These are phyloP conservation scores for Yamadazyma blattariae DNA, from an alignment of 1,139 yeast genomes.

Conservation along the genomic window DNA sequence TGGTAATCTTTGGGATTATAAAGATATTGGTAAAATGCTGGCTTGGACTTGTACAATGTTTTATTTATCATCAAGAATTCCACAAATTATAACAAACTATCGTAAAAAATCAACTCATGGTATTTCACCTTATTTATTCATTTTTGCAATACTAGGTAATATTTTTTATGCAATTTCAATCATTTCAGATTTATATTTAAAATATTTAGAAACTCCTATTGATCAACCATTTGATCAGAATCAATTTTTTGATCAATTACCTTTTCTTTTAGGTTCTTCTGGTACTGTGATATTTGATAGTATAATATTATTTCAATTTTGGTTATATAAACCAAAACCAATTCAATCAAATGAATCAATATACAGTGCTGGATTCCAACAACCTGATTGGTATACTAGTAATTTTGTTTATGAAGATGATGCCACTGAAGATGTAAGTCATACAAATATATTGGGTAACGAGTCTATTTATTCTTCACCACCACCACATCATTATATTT, in stretches of 20 bases:
- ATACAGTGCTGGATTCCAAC: constrained; percentile 23
- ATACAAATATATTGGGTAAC: constrained; percentile 3
- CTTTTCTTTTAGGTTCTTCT: constrained; percentile 35
- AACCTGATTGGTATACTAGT: constrained; percentile 41
- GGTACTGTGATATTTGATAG: constrained; percentile 37
- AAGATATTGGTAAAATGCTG: constrained; percentile 44
- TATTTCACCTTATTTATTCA: constrained; percentile 31
- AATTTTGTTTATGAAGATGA: constrained; percentile 13
- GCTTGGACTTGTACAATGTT: constrained; percentile 79
- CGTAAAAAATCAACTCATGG: constrained; percentile 32
- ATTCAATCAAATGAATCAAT: constrained; percentile 2
- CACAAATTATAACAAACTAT: constrained; percentile 58
- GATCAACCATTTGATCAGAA: constrained; percentile 8
- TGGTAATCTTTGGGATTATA: not conserved
- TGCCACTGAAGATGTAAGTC: constrained; percentile 3
- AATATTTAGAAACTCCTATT: constrained; percentile 5
- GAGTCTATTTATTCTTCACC: constrained; percentile 10
- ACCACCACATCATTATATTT: constrained; percentile 29
- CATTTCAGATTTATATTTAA: constrained; percentile 24
- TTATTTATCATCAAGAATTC: constrained; percentile 73
- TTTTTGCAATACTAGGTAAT: constrained; percentile 39
- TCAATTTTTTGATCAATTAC: constrained; percentile 26
- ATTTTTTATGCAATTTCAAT: constrained; percentile 34
- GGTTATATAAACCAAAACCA: constrained; percentile 19
- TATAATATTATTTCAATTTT: constrained; percentile 31